Percentiles rank a stretch among this genome's conserved stretches.
phyloP scores from a whole-genome alignment of 106 monocot genomes.

The Dactylorhiza incarnata region DNA sequence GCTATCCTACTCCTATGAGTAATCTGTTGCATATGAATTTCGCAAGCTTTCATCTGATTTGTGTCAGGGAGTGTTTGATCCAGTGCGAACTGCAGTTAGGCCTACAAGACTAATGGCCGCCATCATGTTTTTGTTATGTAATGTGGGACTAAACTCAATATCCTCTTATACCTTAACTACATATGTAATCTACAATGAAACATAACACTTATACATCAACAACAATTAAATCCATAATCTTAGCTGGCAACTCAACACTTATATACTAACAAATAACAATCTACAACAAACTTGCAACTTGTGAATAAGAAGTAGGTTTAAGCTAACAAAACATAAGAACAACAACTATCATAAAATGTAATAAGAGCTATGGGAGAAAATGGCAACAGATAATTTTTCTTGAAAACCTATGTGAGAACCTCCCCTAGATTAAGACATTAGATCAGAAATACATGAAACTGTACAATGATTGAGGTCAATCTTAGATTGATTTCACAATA shows the following conservation, averaged over 20 bases:
- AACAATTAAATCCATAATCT: slow-evolving; percentile 4
- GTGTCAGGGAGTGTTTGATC: too few relatives aligned
- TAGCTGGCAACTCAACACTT: not conserved
- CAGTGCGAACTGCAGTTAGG: too few relatives aligned
- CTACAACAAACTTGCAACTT: not conserved
- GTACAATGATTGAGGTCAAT: not conserved
- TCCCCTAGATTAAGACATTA: not conserved
- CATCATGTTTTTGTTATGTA: too few relatives aligned
- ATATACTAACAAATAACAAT: not conserved
- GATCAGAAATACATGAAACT: not conserved
- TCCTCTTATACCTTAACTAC: too few relatives aligned
- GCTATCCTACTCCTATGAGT: too few relatives aligned
- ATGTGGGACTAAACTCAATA: too few relatives aligned
- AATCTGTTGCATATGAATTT: too few relatives aligned
- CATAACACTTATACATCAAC: not conserved
- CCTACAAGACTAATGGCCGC: too few relatives aligned
- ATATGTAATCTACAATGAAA: not conserved
- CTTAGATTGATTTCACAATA: slow-evolving; percentile 1
- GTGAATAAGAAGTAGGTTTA: not conserved
- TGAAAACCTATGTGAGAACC: not conserved
- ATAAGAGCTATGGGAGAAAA: not conserved
- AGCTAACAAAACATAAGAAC: not conserved
- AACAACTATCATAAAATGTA: not conserved
- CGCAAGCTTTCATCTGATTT: too few relatives aligned
- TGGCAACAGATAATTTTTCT: not conserved